These are phyloP conservation scores for Stagonosporopsis tanaceti DNA, from an alignment of 2,329 filamentous ascomycete genomes.

Conservation along the genomic window DNA sequence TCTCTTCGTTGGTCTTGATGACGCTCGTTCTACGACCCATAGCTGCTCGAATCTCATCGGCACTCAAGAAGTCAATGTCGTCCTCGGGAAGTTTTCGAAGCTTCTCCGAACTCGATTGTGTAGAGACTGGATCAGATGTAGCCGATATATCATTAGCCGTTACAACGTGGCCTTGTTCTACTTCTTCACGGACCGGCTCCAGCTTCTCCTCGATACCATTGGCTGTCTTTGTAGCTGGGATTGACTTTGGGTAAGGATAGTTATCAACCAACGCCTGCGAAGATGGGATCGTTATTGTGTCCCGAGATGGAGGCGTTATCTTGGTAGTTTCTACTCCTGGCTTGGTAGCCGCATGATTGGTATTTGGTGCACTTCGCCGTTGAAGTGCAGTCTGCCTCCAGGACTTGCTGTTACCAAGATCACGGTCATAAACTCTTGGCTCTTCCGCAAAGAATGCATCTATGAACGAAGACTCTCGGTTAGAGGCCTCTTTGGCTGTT, in stretches of 20 bases:
- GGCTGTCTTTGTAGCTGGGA: not conserved
- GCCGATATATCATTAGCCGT: not conserved
- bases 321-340: not conserved
- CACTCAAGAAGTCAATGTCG: constrained; percentile 54
- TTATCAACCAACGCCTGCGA: constrained; percentile 16
- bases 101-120: constrained; percentile 34
- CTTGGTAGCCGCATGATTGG: not conserved
- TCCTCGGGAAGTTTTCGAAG: constrained; percentile 47
- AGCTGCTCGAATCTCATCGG: constrained; percentile 52
- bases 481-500: constrained; percentile 5
- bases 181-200: not conserved
- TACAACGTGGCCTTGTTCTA: not conserved
- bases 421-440: constrained; percentile 2
- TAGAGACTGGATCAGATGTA: too few relatives aligned
- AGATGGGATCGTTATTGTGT: constrained; percentile 14
- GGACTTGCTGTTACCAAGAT: constrained; percentile 9
- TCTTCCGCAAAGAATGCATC: constrained; percentile 33
- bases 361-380: constrained; percentile 10
- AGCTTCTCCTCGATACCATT: not conserved
- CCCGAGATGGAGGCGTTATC: not conserved
- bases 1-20: constrained; percentile 21
- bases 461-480: constrained; percentile 32
- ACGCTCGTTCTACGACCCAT: constrained; percentile 45
- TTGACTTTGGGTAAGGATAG: constrained; percentile 10
- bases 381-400: constrained; percentile 42